Evolutionary conservation across 179 eudicot species (phyloP), one percentile per base, ranked within the genome.

Genomic region (Beta lomatogona): DNA sequence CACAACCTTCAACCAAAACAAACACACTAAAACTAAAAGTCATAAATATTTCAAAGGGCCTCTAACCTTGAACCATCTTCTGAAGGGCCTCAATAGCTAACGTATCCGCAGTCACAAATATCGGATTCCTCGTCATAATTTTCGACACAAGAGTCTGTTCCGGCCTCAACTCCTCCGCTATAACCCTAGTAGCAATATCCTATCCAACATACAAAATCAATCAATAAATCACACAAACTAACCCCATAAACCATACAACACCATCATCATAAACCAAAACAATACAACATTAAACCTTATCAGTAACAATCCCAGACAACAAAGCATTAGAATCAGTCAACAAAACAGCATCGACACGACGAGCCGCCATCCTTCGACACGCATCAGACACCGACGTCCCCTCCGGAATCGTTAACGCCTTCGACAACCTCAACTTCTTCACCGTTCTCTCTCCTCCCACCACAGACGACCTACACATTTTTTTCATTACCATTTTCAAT

Each of bases 341-440:
- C 75, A 96, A 82, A 57, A 93, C 98, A 15, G 99, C 97, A 83
- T 96, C 97, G 15, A 93, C 97, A 61, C 98, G 92, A 8, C 99
- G 89, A 2, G 97, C 89, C 1, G 99, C 96, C 99, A 96, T 96
- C 77, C 98, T 90, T 81, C 99, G 88, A 80, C 99, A 96, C 25
- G 98, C 99, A 70, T 96, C 99, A 18, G 89, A 91, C 70, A 96
- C 97, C 15, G 97, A 87, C 41, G 98, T 94, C 41, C 97, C 97
- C 83, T 96, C 99, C 5, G 99, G 99, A 71, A 96, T 96, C 6
- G 99, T 96, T 73, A 96, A 91, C 25, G 98, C 99, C 83, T 94
- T 96, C 0, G 98, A 89, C 73, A 96, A 86, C 88, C 98, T 90
- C 72, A 96, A 88, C 85, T 94, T 96, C 92, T 96, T 96, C 88